Conservation (phyloP, 768 basidiomycete genomes). For the Mrakia hoshinonis region DNA sequence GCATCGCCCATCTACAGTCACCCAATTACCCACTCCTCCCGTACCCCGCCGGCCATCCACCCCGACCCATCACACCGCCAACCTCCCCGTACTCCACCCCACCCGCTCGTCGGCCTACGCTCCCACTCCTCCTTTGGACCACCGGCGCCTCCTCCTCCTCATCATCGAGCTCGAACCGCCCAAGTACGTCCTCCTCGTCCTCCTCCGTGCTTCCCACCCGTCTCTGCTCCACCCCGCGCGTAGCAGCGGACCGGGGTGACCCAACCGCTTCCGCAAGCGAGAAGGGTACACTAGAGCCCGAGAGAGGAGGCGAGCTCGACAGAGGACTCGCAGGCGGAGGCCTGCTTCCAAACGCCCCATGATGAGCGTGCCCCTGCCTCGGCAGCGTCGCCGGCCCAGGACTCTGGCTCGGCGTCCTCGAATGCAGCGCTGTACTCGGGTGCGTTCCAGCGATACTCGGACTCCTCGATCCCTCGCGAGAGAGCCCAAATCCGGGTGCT, state of each 20-base stretch:
- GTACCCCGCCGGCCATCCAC: background rate
- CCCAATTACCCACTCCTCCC: background rate
- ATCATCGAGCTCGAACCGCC: conserved; percentile 8
- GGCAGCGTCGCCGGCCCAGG: background rate
- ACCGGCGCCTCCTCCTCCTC: conserved; percentile 1
- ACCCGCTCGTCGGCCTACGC: background rate
- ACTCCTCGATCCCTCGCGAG: background rate
- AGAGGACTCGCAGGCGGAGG: background rate
- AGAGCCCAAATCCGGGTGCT: background rate
- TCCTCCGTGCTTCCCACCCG: background rate
- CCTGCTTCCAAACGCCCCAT: no score
- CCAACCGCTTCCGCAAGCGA: background rate
- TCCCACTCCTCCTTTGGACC: background rate
- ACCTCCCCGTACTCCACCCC: background rate
- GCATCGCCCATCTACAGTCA: background rate
- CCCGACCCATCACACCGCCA: background rate
- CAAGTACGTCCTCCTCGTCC: conserved; percentile 20
- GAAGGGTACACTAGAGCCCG: background rate
- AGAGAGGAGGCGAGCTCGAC: background rate
- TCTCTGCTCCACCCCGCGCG: background rate
- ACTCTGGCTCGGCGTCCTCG: background rate
- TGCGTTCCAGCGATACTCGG: background rate
- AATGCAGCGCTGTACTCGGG: background rate
- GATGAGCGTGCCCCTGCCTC: background rate
- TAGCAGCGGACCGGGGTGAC: background rate